phyloP scores from a whole-genome alignment of 352 stramenopile genomes.

The Phytopythium chamaehyphon region DNA sequence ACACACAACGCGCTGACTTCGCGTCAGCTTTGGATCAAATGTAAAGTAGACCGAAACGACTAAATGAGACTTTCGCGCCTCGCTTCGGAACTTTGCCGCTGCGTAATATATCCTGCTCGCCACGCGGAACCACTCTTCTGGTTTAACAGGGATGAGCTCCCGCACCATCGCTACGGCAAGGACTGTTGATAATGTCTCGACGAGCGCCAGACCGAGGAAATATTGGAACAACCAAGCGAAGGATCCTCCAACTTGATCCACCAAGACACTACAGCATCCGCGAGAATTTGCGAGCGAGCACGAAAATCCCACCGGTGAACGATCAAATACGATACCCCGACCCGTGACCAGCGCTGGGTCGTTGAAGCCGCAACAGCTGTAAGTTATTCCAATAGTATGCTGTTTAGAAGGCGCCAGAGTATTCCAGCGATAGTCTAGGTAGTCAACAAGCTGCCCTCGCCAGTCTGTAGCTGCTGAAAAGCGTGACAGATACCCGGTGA shows the following conservation, averaged over 20 bases:
- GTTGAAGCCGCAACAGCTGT: conserved; percentile 50
- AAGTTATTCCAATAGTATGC: conserved; percentile 35
- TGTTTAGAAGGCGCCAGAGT: conserved; percentile 20
- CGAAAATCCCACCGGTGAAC: conserved; percentile 26
- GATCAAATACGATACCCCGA: conserved; percentile 39
- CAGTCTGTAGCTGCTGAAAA: conserved; percentile 28
- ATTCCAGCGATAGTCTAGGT: conserved; percentile 40
- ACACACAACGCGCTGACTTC: conserved; percentile 43
- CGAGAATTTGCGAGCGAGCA: conserved; percentile 33
- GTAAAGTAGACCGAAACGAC: conserved; percentile 37
- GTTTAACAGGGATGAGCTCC: conserved; percentile 25
- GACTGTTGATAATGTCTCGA: conserved; percentile 23
- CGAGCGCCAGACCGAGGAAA: conserved; percentile 26
- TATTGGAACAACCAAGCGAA: conserved; percentile 48
- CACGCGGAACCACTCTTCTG: conserved; percentile 40
- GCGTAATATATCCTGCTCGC: conserved; percentile 54
- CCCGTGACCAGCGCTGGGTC: conserved; percentile 29
- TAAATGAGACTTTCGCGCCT: conserved; percentile 39
- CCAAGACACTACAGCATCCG: conserved; percentile 30
- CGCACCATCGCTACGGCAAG: conserved; percentile 22
- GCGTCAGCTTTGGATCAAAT: conserved; percentile 63
- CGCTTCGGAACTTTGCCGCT: conserved; percentile 40
- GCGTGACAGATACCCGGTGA: conserved; percentile 33
- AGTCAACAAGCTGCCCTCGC: conserved; percentile 21
- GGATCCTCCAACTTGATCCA: conserved; percentile 26